These are phyloP conservation scores for Penicillium lividum DNA, from an alignment of 495 filamentous ascomycete genomes.

Conservation along the genomic window DNA sequence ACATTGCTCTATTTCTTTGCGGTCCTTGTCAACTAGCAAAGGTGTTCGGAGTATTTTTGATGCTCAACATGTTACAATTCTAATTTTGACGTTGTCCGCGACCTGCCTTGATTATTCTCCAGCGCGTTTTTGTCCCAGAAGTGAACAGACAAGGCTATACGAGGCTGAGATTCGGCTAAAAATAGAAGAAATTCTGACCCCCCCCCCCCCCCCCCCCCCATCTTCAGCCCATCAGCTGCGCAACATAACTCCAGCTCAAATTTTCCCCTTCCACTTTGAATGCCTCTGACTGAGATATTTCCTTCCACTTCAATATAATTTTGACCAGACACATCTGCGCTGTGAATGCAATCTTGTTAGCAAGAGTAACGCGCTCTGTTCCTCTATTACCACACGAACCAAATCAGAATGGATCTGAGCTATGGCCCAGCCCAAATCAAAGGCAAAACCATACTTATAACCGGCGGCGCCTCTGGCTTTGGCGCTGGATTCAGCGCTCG, in stretches of 20 bases:
- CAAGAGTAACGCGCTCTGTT: neutral
- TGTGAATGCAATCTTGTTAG: neutral
- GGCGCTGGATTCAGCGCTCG: slow-evolving; percentile 12
- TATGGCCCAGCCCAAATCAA: slow-evolving; percentile 8
- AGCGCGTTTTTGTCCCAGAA: too few species aligned
- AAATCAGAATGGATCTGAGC: slow-evolving; percentile 11
- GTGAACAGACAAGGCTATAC: too few species aligned
- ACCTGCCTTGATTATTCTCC: too few species aligned
- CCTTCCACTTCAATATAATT: neutral
- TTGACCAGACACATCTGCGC: neutral
- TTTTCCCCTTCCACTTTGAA: neutral
- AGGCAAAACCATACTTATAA: slow-evolving; percentile 14
- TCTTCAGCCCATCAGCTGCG: neutral
- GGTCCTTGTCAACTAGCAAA: too few species aligned
- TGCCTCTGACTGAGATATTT: neutral
- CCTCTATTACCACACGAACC: neutral
- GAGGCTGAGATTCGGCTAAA: neutral
- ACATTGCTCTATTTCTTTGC: too few species aligned
- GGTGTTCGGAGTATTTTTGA: too few species aligned
- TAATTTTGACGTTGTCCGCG: too few species aligned
- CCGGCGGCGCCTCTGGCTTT: slow-evolving; percentile 12
- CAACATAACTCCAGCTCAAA: neutral
- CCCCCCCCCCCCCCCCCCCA: too few species aligned
- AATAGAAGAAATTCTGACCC: neutral
- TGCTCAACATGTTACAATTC: too few species aligned